Conservation (phyloP, 495 filamentous ascomycete species). For the Trichoderma asperelloides region DNA sequence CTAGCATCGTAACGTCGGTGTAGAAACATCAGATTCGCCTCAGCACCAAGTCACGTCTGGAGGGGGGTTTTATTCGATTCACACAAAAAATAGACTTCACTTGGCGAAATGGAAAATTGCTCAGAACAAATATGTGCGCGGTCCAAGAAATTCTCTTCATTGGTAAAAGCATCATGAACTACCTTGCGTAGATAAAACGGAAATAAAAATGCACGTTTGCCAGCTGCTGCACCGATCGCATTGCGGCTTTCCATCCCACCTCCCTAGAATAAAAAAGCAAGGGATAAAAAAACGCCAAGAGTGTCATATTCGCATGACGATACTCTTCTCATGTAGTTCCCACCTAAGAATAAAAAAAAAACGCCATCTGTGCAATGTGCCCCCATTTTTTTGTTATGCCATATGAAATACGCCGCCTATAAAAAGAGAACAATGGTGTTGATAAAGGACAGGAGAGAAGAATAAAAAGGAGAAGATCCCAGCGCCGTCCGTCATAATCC, state of each 20-base stretch:
- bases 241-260: background rate
- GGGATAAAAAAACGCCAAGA: constrained; percentile 7
- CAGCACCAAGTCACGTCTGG: background rate
- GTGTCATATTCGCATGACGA: background rate
- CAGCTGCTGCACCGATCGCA: background rate
- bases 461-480: background rate
- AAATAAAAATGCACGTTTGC: background rate
- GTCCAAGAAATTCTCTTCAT: background rate
- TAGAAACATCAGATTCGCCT: background rate
- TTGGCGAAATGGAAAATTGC: background rate
- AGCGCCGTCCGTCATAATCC: background rate
- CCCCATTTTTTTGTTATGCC: constrained; percentile 5
- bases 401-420: background rate
- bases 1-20: background rate
- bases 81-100: background rate
- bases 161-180: background rate
- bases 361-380: constrained; percentile 4
- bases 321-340: background rate
- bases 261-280: constrained; percentile 5
- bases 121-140: background rate
- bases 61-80: background rate
- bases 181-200: constrained; percentile 2
- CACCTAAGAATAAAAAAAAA: background rate
- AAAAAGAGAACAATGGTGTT: background rate
- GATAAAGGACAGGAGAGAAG: background rate